These are phyloP conservation scores for Huntiella bhutanensis DNA, from an alignment of 2,329 filamentous ascomycete genomes.

Conservation along the genomic window DNA sequence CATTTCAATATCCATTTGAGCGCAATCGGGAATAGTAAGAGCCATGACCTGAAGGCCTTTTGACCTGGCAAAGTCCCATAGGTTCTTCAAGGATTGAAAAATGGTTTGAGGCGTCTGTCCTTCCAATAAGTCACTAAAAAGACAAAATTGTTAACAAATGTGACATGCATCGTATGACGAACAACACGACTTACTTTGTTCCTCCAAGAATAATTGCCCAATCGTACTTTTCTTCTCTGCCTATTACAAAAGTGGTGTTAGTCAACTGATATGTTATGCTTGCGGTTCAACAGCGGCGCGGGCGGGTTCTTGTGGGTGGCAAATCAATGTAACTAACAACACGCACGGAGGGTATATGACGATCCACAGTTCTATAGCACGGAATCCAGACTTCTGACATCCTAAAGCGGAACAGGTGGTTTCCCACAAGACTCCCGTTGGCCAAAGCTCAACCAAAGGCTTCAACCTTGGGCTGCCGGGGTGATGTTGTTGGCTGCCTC, in stretches of 20 bases:
- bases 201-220: constrained; percentile 46
- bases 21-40: constrained; percentile 41
- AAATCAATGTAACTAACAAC: no score
- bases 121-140: constrained; percentile 30
- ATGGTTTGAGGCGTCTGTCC: constrained; percentile 22
- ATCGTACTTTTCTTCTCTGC: constrained; percentile 24
- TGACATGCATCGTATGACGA: no score
- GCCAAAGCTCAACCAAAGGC: no score
- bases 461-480: no score
- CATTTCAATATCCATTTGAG: constrained; percentile 16
- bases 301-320: background rate
- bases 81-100: constrained; percentile 27
- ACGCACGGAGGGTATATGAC: no score
- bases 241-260: constrained; percentile 6
- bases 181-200: constrained; percentile 30
- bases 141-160: background rate
- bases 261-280: background rate
- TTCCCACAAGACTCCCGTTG: no score
- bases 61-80: constrained; percentile 31
- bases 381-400: no score
- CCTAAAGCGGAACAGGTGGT: no score
- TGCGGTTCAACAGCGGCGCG: background rate
- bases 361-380: no score
- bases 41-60: constrained; percentile 38
- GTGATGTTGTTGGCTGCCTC: no score